These are phyloP conservation scores for Coemansia sp. DNA, from an alignment of 192 early-diverging fungal species.

Conservation along the genomic window DNA sequence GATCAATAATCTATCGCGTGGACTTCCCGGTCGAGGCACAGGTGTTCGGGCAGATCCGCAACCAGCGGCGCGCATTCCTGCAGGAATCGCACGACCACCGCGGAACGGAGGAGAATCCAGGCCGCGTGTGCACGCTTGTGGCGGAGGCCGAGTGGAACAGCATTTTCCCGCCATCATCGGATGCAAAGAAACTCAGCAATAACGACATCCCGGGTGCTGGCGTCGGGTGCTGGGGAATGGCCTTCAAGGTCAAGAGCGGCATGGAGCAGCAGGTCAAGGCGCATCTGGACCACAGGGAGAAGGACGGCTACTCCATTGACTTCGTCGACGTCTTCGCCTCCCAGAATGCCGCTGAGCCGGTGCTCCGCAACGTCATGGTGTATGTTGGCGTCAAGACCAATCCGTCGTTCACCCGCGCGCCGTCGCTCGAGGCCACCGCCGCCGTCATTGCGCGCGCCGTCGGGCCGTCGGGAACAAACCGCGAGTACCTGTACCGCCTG, in stretches of 20 bases:
- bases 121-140: slow-evolving; percentile 85
- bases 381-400: slow-evolving; percentile 79
- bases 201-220: slow-evolving; percentile 21
- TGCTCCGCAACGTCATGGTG: slow-evolving; percentile 64
- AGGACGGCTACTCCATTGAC: slow-evolving; percentile 79
- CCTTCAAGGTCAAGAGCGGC: slow-evolving; percentile 70
- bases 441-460: slow-evolving; percentile 62
- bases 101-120: slow-evolving; percentile 73
- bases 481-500: slow-evolving; percentile 69
- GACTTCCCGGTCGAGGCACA: slow-evolving; percentile 63
- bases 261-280: slow-evolving; percentile 66
- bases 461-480: slow-evolving; percentile 71
- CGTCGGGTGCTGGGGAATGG: slow-evolving; percentile 77
- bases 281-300: slow-evolving; percentile 87
- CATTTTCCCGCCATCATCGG: slow-evolving; percentile 13
- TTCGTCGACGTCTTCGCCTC: slow-evolving; percentile 61
- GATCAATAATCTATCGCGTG: slow-evolving; percentile 68
- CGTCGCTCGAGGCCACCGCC: slow-evolving; percentile 62
- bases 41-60: slow-evolving; percentile 26
- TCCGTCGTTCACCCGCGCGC: slow-evolving; percentile 75
- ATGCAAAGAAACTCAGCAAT: background rate
- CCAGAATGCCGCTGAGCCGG: slow-evolving; percentile 31
- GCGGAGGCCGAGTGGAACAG: slow-evolving; percentile 67
- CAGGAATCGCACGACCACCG: slow-evolving; percentile 83
- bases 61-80: slow-evolving; percentile 15